A percentile compares a stretch with the other conserved stretches of the same genome.
phyloP scores from a whole-genome alignment of 768 basidiomycete genomes.

The Lanmaoa rubissima region DNA sequence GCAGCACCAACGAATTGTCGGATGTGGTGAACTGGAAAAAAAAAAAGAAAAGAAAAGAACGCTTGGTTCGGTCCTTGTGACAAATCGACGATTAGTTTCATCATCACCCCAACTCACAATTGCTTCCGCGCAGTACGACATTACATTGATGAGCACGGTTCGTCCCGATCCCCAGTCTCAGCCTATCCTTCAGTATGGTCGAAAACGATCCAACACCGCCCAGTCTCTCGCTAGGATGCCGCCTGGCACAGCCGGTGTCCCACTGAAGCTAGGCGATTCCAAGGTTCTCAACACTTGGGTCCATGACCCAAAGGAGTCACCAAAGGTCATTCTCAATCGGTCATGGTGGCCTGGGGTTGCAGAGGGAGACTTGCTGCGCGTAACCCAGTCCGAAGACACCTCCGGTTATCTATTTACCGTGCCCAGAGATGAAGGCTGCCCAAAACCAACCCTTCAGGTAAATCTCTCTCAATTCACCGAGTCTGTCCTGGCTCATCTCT shows the following conservation, averaged over 20 bases:
- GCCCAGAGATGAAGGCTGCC: constrained; percentile 57
- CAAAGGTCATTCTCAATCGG: constrained; percentile 66
- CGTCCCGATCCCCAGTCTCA: constrained; percentile 59
- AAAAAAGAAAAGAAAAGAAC: background rate
- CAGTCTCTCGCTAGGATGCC: constrained; percentile 60
- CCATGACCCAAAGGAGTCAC: constrained; percentile 61
- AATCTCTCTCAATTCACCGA: background rate
- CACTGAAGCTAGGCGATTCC: constrained; percentile 60
- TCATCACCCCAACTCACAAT: background rate
- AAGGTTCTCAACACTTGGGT: constrained; percentile 72
- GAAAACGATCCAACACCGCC: constrained; percentile 72
- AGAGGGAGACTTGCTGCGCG: constrained; percentile 71
- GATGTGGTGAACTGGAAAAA: constrained; percentile 3
- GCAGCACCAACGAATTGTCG: background rate
- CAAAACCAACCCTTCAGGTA: constrained; percentile 68
- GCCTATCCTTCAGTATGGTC: constrained; percentile 45
- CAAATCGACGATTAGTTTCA: background rate
- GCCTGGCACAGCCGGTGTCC: constrained; percentile 28
- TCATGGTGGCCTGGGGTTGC: constrained; percentile 75
- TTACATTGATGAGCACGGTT: constrained; percentile 48
- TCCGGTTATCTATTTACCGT: constrained; percentile 64
- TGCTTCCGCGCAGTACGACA: constrained; percentile 1
- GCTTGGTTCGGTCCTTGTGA: background rate
- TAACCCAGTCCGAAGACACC: constrained; percentile 43
- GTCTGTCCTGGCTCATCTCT: background rate